Percentiles rank a stretch among this genome's conserved stretches.
Conservation (phyloP, 1,284 basidiomycete species). For the Malassezia caprae region DNA sequence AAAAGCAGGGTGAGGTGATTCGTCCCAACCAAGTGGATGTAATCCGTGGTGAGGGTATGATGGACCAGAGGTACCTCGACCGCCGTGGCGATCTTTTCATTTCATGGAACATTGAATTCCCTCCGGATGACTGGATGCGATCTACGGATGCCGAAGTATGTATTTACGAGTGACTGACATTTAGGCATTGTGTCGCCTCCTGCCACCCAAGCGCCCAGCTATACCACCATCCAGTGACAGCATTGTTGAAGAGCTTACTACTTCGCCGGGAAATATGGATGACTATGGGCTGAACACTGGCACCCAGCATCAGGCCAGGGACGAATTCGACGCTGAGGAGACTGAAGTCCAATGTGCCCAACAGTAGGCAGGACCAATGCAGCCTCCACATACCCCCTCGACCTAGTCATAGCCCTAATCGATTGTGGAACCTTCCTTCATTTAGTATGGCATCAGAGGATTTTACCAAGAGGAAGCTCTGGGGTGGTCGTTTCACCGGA, state of each 20-base stretch:
- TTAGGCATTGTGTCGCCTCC: conserved; percentile 18
- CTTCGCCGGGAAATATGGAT: conserved; percentile 6
- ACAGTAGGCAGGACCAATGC: conserved; percentile 12
- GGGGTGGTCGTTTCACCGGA: conserved; percentile 47
- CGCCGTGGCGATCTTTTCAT: conserved; percentile 38
- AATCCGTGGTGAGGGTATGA: conserved; percentile 39
- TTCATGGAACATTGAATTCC: conserved; percentile 40
- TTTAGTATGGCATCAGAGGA: conserved; percentile 20
- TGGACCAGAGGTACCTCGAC: conserved; percentile 24
- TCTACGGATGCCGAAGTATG: conserved; percentile 16
- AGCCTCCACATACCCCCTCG: conserved; percentile 4
- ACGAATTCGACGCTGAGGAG: conserved; percentile 23
- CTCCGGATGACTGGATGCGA: conserved; percentile 25
- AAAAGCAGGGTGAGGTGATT: conserved; percentile 23
- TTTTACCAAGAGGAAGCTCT: conserved; percentile 46
- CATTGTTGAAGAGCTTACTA: conserved; percentile 22
- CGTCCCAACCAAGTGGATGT: conserved; percentile 34
- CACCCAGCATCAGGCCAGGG: conserved; percentile 24
- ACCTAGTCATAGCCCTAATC: conserved; percentile 6
- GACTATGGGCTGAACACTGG: conserved; percentile 25
- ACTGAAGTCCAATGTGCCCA: conserved; percentile 38
- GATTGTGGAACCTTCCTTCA: background rate
- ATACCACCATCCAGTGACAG: conserved; percentile 19
- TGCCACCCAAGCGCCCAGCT: conserved; percentile 28
- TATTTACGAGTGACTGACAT: conserved; percentile 5